Evolutionary conservation across 176 grass and related monocot genomes (phyloP).

Genomic region (bread wheat (Triticum aestivum)): DNA sequence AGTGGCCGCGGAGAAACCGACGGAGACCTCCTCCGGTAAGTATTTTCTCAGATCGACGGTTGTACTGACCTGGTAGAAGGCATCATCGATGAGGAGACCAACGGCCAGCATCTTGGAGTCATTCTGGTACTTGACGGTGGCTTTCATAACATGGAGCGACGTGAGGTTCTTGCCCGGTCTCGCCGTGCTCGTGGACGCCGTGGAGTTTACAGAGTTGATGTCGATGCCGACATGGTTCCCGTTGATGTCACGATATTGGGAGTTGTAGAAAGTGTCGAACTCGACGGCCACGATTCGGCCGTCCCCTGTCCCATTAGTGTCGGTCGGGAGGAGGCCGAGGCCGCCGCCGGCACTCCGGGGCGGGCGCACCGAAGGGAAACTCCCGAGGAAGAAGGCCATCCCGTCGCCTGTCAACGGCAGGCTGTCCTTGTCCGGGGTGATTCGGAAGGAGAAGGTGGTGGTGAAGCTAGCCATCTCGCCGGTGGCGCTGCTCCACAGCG

Average conservation of each 20-base stretch:
- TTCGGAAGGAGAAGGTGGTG: conserved; percentile 35
- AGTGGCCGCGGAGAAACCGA: conserved; percentile 25
- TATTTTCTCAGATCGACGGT: not conserved
- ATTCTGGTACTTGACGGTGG: conserved; percentile 16
- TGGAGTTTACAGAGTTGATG: conserved; percentile 7
- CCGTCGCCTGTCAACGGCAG: conserved; percentile 27
- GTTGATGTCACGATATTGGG: not conserved
- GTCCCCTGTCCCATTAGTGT: not conserved
- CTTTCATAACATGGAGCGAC: not conserved
- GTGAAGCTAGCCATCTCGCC: not conserved
- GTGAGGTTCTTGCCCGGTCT: not conserved
- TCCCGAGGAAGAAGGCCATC: conserved; percentile 55
- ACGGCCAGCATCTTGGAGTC: not conserved
- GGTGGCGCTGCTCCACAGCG: conserved; percentile 27
- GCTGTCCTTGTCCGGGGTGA: not conserved
- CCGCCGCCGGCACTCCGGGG: not conserved
- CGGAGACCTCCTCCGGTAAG: conserved; percentile 31
- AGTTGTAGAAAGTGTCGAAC: conserved; percentile 34
- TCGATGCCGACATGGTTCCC: not conserved
- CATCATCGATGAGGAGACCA: not conserved
- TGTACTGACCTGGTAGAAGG: not conserved
- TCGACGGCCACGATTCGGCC: conserved; percentile 32
- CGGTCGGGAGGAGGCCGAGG: conserved; percentile 25
- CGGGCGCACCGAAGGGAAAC: conserved; percentile 13
- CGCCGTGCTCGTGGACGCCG: no score